phyloP scores from a whole-genome alignment of 257 asterid species.

The Ligustrum vulgare region DNA sequence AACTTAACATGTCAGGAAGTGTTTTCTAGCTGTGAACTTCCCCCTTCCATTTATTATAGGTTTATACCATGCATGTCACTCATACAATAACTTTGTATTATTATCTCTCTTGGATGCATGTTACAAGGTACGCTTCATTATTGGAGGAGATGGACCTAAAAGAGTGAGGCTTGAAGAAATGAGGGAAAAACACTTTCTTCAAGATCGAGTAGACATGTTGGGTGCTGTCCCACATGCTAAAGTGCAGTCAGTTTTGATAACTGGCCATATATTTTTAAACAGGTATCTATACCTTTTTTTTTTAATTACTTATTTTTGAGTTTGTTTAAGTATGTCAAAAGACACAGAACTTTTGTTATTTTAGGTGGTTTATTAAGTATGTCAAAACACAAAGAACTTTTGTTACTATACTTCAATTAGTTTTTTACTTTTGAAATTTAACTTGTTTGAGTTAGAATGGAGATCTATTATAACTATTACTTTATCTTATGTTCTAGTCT shows the following conservation, averaged over 20 bases:
- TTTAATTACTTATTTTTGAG: background rate
- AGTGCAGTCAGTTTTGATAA: conserved; percentile 82
- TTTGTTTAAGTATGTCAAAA: conserved; percentile 6
- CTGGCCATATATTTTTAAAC: conserved; percentile 88
- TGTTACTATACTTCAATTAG: background rate
- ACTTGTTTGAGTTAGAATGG: too few species aligned
- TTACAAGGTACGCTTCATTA: conserved; percentile 77
- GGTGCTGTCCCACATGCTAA: conserved; percentile 98
- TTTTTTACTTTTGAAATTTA: too few species aligned
- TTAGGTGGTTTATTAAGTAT: conserved; percentile 8
- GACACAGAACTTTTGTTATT: background rate
- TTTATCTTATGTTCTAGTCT: too few species aligned
- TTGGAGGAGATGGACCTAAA: conserved; percentile 99
- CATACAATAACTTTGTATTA: background rate
- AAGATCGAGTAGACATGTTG: conserved; percentile 95
- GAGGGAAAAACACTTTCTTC: conserved; percentile 97
- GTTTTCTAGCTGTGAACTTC: background rate
- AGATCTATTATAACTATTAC: too few species aligned
- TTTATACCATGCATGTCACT: background rate
- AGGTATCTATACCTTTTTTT: conserved; percentile 44
- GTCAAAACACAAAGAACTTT: background rate
- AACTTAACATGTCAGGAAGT: background rate
- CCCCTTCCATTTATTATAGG: background rate
- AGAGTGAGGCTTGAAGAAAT: conserved; percentile 95
- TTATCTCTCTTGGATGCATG: conserved; percentile 20